A percentile compares a stretch with the other conserved stretches of the same genome.
Evolutionary conservation across 2,329 filamentous ascomycete genomes (phyloP).

Genomic region (Coniochaeta hoffmannii): DNA sequence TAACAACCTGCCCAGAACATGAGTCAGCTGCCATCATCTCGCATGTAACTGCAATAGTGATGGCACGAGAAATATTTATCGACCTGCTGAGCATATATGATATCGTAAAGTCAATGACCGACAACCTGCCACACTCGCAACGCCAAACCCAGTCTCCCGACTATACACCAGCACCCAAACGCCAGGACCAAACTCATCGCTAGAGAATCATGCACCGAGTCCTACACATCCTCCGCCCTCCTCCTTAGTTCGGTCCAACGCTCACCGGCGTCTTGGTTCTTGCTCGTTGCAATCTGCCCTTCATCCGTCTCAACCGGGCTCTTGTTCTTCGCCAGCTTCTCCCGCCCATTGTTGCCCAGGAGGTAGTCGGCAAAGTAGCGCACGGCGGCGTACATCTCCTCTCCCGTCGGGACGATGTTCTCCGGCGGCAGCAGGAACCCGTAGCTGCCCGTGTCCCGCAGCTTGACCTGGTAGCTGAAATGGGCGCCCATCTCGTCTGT

Average conservation of each 20-base stretch:
- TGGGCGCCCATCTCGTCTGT: slow-evolving; percentile 64
- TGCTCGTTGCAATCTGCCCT: background rate
- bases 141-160: background rate
- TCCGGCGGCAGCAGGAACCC: slow-evolving; percentile 85
- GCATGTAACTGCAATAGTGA: background rate
- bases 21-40: background rate
- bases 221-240: background rate
- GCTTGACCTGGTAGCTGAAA: slow-evolving; percentile 89
- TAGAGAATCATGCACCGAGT: background rate
- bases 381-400: slow-evolving; percentile 78
- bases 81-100: background rate
- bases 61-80: background rate
- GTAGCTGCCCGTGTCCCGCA: slow-evolving; percentile 88
- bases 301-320: background rate
- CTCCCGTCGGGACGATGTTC: slow-evolving; percentile 80
- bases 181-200: background rate
- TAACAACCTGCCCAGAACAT: too few species aligned
- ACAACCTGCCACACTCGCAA: background rate
- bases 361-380: slow-evolving; percentile 79
- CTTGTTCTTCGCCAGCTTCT: slow-evolving; percentile 25
- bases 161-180: background rate
- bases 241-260: background rate
- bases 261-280: background rate
- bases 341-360: slow-evolving; percentile 61
- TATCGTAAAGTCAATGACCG: background rate